Evolutionary conservation across 73 alveolate genomes (phyloP), one percentile per base, ranked within the genome.

Genomic region (Paraurostyla sp.): DNA sequence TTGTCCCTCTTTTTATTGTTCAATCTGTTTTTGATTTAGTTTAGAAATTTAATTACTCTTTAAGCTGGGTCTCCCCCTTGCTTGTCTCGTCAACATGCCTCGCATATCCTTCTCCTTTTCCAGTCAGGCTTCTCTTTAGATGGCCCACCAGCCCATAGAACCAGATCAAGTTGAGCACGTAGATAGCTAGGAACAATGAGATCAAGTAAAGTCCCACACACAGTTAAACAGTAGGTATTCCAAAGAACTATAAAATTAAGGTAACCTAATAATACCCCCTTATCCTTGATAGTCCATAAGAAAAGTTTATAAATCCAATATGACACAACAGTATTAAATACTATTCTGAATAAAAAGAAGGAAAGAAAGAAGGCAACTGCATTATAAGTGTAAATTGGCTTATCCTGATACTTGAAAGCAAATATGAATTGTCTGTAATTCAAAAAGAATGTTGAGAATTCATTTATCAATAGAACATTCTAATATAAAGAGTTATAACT

Each of bases 251-350:
- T 65, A 65, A 38, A 18, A 65, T 45, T 45, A 45, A 45, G 18
- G 11, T 45, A 45, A 45, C 18, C 11, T 13, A 45, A 45, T 13
- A 30, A 38, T 50, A 73, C 87, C 50, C 87, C 87, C 13, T 25
- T n/a, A 25, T 73, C 87, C 42, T 73, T 73, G 2, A 73, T 73
- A 50, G 87, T 73, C 73, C 68, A 48, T 13, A 73, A 2, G 50
- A 73, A 73, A 32, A 29, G n/a, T 50, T 27, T 25, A 22, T 45
- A 42, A 16, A 73, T 50, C 50, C 51, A 73, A 27, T 7, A 40
- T 13, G 71, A 23, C 4, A 73, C 87, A 48, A 73, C 46, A 25
- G 87, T 27, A 33, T 73, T 73, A 30, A 73, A 45, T 23, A 73
- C 87, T 73, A 73, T 48, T 48, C 87, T 45, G 87, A 20, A 23